Percentiles rank a stretch among this genome's conserved stretches.
Conservation (phyloP, 2,329 filamentous ascomycete species). For the Leptographium lundbergii region DNA sequence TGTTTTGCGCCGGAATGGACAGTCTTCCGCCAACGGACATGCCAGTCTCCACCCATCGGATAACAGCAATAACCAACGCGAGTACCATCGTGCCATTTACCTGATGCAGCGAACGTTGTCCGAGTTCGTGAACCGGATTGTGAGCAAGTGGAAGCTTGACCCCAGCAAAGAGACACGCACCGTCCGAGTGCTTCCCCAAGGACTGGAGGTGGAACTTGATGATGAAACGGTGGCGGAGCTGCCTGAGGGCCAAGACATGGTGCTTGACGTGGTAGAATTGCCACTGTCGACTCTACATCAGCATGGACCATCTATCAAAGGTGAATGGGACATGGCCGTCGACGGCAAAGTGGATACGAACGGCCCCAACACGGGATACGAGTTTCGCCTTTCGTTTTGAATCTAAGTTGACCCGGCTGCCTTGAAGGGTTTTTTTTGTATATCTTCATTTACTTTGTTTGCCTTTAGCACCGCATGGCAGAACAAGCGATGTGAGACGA, state of each 20-base stretch:
- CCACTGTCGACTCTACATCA: constrained; percentile 19
- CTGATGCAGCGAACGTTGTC: constrained; percentile 61
- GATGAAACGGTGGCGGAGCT: constrained; percentile 79
- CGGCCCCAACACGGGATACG: constrained; percentile 22
- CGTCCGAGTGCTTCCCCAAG: constrained; percentile 59
- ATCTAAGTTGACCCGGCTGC: not conserved
- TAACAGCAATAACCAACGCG: constrained; percentile 16
- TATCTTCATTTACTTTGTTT: not conserved
- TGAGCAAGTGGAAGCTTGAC: constrained; percentile 71
- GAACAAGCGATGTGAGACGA: not conserved
- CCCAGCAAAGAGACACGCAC: constrained; percentile 56
- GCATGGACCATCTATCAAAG: constrained; percentile 24
- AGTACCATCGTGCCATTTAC: constrained; percentile 77
- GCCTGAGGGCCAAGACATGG: constrained; percentile 85
- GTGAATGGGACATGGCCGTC: constrained; percentile 50
- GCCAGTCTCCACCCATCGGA: not conserved
- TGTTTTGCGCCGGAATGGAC: constrained; percentile 43
- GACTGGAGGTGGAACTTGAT: constrained; percentile 75
- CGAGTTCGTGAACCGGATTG: constrained; percentile 61
- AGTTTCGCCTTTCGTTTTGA: constrained; percentile 36
- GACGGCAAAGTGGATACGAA: constrained; percentile 26
- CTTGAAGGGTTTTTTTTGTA: not conserved
- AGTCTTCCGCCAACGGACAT: constrained; percentile 14
- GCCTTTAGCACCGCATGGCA: not conserved
- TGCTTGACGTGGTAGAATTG: constrained; percentile 47